phyloP scores from a whole-genome alignment of 164 flowering plant genomes.

The Magnolia changhungtana region DNA sequence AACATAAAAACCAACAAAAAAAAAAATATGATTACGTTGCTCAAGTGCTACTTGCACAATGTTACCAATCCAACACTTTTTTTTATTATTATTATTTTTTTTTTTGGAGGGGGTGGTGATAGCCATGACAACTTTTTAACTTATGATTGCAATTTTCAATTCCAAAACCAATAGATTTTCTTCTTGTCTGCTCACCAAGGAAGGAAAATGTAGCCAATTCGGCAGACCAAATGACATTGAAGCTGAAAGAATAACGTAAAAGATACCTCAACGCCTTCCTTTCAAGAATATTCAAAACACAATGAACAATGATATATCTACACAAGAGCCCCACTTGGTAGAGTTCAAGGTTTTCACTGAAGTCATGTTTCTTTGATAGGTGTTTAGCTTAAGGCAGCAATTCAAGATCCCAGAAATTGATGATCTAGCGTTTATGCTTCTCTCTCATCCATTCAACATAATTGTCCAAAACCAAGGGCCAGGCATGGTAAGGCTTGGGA shows the following conservation, averaged over 20 bases:
- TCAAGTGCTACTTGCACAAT: too few relatives aligned
- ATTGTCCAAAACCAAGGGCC: slow-evolving; percentile 93
- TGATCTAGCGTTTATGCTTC: slow-evolving; percentile 29
- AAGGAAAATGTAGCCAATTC: too few relatives aligned
- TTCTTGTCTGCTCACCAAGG: neutral
- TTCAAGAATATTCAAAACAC: slow-evolving; percentile 1
- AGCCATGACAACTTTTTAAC: too few relatives aligned
- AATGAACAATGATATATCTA: neutral
- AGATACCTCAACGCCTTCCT: too few relatives aligned
- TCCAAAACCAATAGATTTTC: neutral
- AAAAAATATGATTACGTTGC: too few relatives aligned
- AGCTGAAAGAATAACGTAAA: too few relatives aligned
- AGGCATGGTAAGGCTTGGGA: slow-evolving; percentile 75
- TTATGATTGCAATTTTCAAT: neutral
- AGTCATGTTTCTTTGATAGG: slow-evolving; percentile 5
- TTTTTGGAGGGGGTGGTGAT: too few relatives aligned
- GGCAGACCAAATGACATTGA: too few relatives aligned
- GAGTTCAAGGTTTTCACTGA: neutral
- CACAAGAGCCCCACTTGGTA: neutral
- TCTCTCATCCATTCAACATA: slow-evolving; percentile 82
- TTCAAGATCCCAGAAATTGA: too few relatives aligned
- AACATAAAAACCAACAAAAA: too few relatives aligned
- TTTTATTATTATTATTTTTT: too few relatives aligned
- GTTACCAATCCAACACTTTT: too few relatives aligned
- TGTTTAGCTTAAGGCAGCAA: neutral